These are phyloP conservation scores for Sphenostylis stenocarpa DNA, from an alignment of 306 rosid genomes.

Conservation along the genomic window DNA sequence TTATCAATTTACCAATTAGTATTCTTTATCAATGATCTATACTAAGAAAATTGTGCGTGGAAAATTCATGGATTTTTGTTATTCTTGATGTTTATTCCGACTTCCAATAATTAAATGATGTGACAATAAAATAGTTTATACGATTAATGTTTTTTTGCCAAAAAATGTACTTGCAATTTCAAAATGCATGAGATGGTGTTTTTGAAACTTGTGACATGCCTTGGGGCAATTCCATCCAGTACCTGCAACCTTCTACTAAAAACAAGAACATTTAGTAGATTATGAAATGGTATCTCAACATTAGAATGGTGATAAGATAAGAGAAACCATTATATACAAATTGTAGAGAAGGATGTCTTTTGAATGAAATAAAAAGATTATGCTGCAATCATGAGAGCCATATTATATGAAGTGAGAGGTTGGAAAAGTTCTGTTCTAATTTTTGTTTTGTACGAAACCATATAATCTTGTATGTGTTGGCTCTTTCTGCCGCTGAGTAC, in stretches of 20 bases:
- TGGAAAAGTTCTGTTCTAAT: not conserved
- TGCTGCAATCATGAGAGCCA: not conserved
- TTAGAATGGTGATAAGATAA: not conserved
- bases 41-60: not conserved
- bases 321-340: not conserved
- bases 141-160: not conserved
- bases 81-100: not conserved
- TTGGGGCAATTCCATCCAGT: not conserved
- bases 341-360: not conserved
- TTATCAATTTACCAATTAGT: not conserved
- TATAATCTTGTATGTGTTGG: not conserved
- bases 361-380: not conserved
- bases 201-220: not conserved
- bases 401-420: not conserved
- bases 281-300: not conserved
- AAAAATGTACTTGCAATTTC: not conserved
- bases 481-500: not conserved
- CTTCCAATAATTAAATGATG: not conserved
- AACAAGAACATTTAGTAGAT: not conserved
- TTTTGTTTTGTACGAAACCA: not conserved
- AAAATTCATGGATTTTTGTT: conserved; percentile 1
- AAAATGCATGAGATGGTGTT: not conserved
- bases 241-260: not conserved
- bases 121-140: not conserved
- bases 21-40: not conserved